These are phyloP conservation scores for Porodaedalea pini DNA, from an alignment of 1,284 basidiomycete genomes.

Conservation along the genomic window DNA sequence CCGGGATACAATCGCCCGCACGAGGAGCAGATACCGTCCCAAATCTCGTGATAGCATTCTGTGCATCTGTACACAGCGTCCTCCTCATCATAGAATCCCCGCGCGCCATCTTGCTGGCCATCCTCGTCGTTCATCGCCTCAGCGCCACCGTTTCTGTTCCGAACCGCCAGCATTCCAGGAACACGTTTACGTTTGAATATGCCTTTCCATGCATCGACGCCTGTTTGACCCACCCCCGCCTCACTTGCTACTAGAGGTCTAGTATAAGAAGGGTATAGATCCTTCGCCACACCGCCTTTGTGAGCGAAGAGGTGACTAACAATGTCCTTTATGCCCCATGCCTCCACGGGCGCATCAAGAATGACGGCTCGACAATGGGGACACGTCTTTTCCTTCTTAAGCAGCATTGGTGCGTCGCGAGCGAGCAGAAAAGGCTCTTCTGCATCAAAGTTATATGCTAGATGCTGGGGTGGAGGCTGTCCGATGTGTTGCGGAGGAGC, in stretches of 20 bases:
- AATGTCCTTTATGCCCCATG: constrained; percentile 71
- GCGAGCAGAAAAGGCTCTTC: constrained; percentile 11
- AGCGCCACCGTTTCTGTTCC: neutral
- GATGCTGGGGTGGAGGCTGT: constrained; percentile 25
- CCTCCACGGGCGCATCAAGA: constrained; percentile 57
- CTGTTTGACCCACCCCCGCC: neutral
- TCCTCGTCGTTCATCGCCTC: neutral
- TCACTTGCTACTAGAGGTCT: constrained; percentile 5
- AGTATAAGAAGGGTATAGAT: constrained; percentile 22
- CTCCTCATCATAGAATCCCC: constrained; percentile 65
- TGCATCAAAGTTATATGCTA: constrained; percentile 29
- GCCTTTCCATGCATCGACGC: constrained; percentile 19
- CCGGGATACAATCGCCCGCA: constrained; percentile 59
- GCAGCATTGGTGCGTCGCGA: constrained; percentile 9
- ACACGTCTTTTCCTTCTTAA: constrained; percentile 54
- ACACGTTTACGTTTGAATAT: constrained; percentile 15
- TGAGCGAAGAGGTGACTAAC: constrained; percentile 41
- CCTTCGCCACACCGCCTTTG: constrained; percentile 50
- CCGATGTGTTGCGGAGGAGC: constrained; percentile 33
- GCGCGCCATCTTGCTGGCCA: constrained; percentile 26
- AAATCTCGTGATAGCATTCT: constrained; percentile 73
- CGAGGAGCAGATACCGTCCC: constrained; percentile 54
- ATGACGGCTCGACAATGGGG: constrained; percentile 68
- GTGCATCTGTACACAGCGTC: constrained; percentile 72
- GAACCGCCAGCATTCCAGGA: neutral